Evolutionary conservation across 2,329 filamentous ascomycete species (phyloP).

Genomic region (Colletotrichum euphorbiae): DNA sequence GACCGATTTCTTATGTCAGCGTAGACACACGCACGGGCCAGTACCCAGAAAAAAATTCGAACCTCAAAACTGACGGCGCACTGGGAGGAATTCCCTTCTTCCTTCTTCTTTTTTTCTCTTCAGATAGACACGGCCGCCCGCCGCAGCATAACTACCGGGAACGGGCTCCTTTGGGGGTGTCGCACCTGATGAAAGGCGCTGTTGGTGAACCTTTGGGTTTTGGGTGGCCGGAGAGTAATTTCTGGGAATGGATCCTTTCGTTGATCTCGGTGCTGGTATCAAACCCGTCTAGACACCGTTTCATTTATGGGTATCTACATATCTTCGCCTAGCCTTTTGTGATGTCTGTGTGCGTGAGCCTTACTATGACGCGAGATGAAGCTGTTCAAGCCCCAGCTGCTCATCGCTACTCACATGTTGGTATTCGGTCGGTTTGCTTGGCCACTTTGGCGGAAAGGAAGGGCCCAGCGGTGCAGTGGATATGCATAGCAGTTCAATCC

Average conservation of each 20-base stretch:
- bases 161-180: neutral
- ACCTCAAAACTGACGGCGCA: constrained; percentile 23
- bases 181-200: constrained; percentile 38
- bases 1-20: constrained; percentile 14
- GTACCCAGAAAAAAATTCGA: constrained; percentile 13
- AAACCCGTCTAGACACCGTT: constrained; percentile 40
- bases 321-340: constrained; percentile 4
- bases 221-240: constrained; percentile 40
- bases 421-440: no score
- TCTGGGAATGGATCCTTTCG: constrained; percentile 42
- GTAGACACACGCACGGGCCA: constrained; percentile 10
- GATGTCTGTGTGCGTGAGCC: neutral
- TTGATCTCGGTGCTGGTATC: constrained; percentile 41
- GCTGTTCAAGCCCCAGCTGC: no score
- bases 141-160: constrained; percentile 41
- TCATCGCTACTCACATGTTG: no score
- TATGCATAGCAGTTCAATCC: no score
- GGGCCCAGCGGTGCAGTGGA: no score
- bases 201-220: constrained; percentile 40
- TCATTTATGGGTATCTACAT: constrained; percentile 43
- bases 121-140: constrained; percentile 40
- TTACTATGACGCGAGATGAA: no score
- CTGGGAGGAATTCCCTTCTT: constrained; percentile 3
- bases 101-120: constrained; percentile 23
- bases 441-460: no score